Conservation (phyloP, 129 eudicot species). For the Flaveria bidentis region DNA sequence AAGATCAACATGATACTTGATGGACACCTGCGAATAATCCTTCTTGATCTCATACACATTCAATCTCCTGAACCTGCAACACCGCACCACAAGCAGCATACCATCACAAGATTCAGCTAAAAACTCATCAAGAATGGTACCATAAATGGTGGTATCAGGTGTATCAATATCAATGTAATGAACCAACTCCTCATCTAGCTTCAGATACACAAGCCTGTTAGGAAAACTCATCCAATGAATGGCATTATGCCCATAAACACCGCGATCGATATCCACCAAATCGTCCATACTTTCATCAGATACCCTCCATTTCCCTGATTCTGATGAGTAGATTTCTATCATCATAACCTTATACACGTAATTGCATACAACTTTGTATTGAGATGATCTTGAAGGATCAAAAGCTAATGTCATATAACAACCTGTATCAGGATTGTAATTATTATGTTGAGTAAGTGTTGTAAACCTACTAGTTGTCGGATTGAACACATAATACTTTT, state of each 20-base stretch:
- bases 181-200: conserved; percentile 20
- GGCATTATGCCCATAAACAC: conserved; percentile 40
- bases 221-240: conserved; percentile 42
- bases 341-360: conserved; percentile 21
- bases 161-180: conserved; percentile 31
- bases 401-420: conserved; percentile 42
- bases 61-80: conserved; percentile 29
- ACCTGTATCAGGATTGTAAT: conserved; percentile 24
- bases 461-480: conserved; percentile 34
- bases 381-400: conserved; percentile 33
- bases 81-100: conserved; percentile 39
- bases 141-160: conserved; percentile 32
- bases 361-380: conserved; percentile 39
- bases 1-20: conserved; percentile 41
- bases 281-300: conserved; percentile 31
- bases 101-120: conserved; percentile 38
- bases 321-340: conserved; percentile 37
- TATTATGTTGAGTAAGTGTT: conserved; percentile 29
- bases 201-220: conserved; percentile 33
- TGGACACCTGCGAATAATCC: conserved; percentile 34
- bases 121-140: conserved; percentile 38
- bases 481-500: conserved; percentile 37
- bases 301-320: conserved; percentile 26
- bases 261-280: conserved; percentile 36
- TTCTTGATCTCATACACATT: conserved; percentile 38